Evolutionary conservation across 2,329 filamentous ascomycete species (phyloP).

Genomic region (Teratosphaeriaceae sp.): DNA sequence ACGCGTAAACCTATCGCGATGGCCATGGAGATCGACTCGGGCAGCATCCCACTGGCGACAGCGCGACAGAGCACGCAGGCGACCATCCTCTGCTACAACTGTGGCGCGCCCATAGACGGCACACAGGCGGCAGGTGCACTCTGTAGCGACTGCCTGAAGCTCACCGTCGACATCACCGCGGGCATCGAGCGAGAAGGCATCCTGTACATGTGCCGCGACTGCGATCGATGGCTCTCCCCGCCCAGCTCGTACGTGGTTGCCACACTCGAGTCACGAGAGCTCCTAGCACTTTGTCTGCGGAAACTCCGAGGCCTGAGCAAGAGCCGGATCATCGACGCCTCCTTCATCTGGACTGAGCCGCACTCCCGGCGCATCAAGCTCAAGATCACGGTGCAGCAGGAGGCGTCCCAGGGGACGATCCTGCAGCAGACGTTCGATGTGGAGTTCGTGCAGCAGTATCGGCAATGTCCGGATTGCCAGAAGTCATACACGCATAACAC

Average conservation of each 20-base stretch:
- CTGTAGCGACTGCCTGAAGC: slow-evolving; percentile 93
- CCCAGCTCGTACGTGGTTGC: slow-evolving; percentile 83
- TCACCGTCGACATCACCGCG: slow-evolving; percentile 86
- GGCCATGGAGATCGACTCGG: slow-evolving; percentile 33
- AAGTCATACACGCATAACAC: slow-evolving; percentile 97
- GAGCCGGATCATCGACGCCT: slow-evolving; percentile 90
- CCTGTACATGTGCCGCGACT: slow-evolving; percentile 88
- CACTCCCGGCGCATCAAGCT: slow-evolving; percentile 89
- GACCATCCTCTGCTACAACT: slow-evolving; percentile 97
- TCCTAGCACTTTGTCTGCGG: slow-evolving; percentile 84
- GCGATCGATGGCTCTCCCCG: slow-evolving; percentile 86
- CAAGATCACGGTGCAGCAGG: slow-evolving; percentile 86
- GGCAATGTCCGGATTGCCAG: slow-evolving; percentile 90
- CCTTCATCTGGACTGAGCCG: slow-evolving; percentile 97
- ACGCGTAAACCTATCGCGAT: slow-evolving; percentile 14
- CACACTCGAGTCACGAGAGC: slow-evolving; percentile 78
- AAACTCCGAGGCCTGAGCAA: slow-evolving; percentile 81
- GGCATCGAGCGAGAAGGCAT: slow-evolving; percentile 87
- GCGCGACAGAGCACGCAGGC: slow-evolving; percentile 21
- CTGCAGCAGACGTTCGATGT: slow-evolving; percentile 95
- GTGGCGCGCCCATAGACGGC: slow-evolving; percentile 90
- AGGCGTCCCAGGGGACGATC: slow-evolving; percentile 59
- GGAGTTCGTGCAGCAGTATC: slow-evolving; percentile 79
- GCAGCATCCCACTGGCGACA: slow-evolving; percentile 19
- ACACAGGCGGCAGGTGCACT: slow-evolving; percentile 78